These are phyloP conservation scores for Gonapodya prolifera DNA, from an alignment of 192 early-diverging fungal genomes.

Conservation along the genomic window DNA sequence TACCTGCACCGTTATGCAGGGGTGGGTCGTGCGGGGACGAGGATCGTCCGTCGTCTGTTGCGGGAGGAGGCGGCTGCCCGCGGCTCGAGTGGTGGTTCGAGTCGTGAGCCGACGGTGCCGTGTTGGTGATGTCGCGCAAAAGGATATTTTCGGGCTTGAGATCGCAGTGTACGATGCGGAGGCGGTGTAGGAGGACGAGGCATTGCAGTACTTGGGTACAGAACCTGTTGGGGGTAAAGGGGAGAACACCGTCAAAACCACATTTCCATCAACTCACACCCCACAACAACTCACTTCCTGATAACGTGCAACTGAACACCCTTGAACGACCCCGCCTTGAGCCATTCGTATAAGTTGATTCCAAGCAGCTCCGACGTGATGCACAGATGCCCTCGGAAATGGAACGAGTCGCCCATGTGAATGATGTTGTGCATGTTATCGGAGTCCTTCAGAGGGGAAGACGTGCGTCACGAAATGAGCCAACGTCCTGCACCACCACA, in stretches of 20 bases:
- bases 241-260: too few relatives aligned
- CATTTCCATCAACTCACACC: too few relatives aligned
- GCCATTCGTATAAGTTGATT: slow-evolving; percentile 93
- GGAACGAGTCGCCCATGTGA: slow-evolving; percentile 81
- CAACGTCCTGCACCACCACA: too few relatives aligned
- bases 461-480: too few relatives aligned
- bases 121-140: not conserved
- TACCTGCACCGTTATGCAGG: too few relatives aligned
- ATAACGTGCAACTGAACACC: slow-evolving; percentile 72
- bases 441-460: too few relatives aligned
- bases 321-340: slow-evolving; percentile 82
- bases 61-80: not conserved
- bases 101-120: not conserved
- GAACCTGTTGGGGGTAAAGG: too few relatives aligned
- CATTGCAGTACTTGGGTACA: slow-evolving; percentile 74
- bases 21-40: too few relatives aligned
- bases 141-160: too few relatives aligned
- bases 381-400: slow-evolving; percentile 91
- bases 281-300: too few relatives aligned
- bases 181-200: slow-evolving; percentile 52
- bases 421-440: slow-evolving; percentile 66
- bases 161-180: slow-evolving; percentile 88
- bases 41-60: too few relatives aligned
- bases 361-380: slow-evolving; percentile 88
- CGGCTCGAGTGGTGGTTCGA: not conserved